These are phyloP conservation scores for Xylariaceae sp. DNA, from an alignment of 2,329 filamentous ascomycete genomes.

Conservation along the genomic window DNA sequence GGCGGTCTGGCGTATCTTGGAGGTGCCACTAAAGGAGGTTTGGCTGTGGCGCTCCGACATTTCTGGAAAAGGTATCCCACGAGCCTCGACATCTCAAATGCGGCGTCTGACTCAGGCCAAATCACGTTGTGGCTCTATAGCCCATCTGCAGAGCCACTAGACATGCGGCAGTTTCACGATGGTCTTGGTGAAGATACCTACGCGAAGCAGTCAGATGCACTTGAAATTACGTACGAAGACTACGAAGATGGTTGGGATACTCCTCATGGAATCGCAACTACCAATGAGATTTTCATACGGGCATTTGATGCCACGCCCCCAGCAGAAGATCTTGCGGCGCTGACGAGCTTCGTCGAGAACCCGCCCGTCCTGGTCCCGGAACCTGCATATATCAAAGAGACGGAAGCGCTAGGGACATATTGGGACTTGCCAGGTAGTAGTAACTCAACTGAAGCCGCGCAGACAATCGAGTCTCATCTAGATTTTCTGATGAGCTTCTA, in stretches of 20 bases:
- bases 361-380: constrained; percentile 50
- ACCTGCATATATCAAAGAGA: constrained; percentile 46
- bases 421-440: constrained; percentile 42
- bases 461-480: constrained; percentile 48
- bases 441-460: constrained; percentile 24
- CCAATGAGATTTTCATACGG: constrained; percentile 53
- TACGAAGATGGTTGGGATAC: constrained; percentile 53
- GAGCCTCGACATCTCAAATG: constrained; percentile 51
- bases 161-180: constrained; percentile 56
- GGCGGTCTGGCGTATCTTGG: constrained; percentile 57
- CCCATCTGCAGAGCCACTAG: constrained; percentile 51
- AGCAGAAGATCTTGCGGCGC: constrained; percentile 39
- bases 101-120: constrained; percentile 44
- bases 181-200: constrained; percentile 54
- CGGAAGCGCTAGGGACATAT: constrained; percentile 51
- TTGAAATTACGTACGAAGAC: constrained; percentile 62
- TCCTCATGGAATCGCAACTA: constrained; percentile 54
- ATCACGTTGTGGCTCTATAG: constrained; percentile 60
- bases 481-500: constrained; percentile 56
- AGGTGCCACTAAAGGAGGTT: constrained; percentile 51
- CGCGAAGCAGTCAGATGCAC: constrained; percentile 53
- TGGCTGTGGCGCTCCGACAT: constrained; percentile 54
- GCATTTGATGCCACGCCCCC: constrained; percentile 51
- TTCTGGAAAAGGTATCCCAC: constrained; percentile 64
- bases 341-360: constrained; percentile 44